phyloP scores from a whole-genome alignment of 768 basidiomycete species.

The Mycena galopus region DNA sequence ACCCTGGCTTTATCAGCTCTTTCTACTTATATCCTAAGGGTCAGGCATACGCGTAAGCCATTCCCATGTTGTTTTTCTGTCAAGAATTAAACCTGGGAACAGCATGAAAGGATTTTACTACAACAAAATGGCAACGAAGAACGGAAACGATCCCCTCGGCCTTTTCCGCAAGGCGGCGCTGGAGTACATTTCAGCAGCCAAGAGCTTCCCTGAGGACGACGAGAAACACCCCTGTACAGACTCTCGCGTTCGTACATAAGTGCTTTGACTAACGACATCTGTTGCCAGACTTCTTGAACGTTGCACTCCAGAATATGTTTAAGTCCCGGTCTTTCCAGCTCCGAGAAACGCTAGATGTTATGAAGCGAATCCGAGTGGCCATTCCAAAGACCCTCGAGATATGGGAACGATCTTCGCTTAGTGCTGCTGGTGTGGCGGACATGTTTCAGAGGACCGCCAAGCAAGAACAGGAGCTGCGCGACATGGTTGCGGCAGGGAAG shows the following conservation, averaged over 20 bases:
- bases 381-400: slow-evolving; percentile 26
- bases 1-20: slow-evolving; percentile 26
- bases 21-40: slow-evolving; percentile 36
- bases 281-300: slow-evolving; percentile 13
- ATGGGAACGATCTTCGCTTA: slow-evolving; percentile 28
- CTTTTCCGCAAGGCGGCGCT: slow-evolving; percentile 26
- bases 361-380: slow-evolving; percentile 22
- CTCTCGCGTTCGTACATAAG: not conserved
- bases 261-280: not conserved
- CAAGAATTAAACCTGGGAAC: not conserved
- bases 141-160: not conserved
- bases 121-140: slow-evolving; percentile 1
- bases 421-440: not conserved
- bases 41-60: slow-evolving; percentile 31
- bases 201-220: slow-evolving; percentile 37
- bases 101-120: slow-evolving; percentile 36
- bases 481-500: not conserved
- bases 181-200: slow-evolving; percentile 29
- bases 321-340: slow-evolving; percentile 12
- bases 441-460: not conserved
- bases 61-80: not conserved
- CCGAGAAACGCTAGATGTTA: slow-evolving; percentile 24
- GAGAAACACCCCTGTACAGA: slow-evolving; percentile 34
- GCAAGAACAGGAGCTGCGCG: slow-evolving; percentile 16
- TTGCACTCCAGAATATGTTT: slow-evolving; percentile 20